Base-by-base conservation (phyloP, 176 grass and related monocot species). In the Coix lacrymajobi region DNA sequence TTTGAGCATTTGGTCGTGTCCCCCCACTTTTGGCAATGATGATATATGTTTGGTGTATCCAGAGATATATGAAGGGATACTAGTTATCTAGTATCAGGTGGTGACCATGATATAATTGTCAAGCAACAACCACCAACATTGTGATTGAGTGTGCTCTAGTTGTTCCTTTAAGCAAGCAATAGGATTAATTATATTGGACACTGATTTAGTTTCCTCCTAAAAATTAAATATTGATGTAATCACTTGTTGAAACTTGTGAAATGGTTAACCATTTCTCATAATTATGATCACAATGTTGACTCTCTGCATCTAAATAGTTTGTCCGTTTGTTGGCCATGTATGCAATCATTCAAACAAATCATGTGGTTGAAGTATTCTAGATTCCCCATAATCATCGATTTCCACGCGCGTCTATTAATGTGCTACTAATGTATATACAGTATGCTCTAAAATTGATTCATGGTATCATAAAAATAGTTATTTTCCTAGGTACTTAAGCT, bases 11-110 rank as follows among this genome's bases (percentile, higher is more conserved):
- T 80, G 41, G 32, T 8, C 31, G 5, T 86, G 84, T 80, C 40
- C 43, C 73, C 44, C 73, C 77, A 66, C 68, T 80, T 86, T 56
- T 73, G 84, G 77, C 24, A 73, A 66, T 60, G 19, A 66, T 60
- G 19, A 56, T 54, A 14, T 2, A 62, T 62, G 81, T 76, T n/a
- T 58, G 48, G 54, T 40, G 7, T 71, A 52, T 81, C 25, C 25
- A 43, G 24, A 52, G 24, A 58, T 11, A 17, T 32, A 39, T 71
- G 34, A 43, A 56, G 4, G 65, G 32, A 49, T 51, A 2, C 31
- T 66, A 13, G 46, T 41, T 26, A 70, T 7, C 52, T 57, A n/a
- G n/a, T 65, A 79, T 14, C 61, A 73, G 52, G 19, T 62, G 67
- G 58, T 46, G 52, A 24, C n/a, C 26, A 36, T 37, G 25, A 48